These are phyloP conservation scores for Sporisorium graminicola DNA, from an alignment of 1,284 basidiomycete species.

Conservation along the genomic window DNA sequence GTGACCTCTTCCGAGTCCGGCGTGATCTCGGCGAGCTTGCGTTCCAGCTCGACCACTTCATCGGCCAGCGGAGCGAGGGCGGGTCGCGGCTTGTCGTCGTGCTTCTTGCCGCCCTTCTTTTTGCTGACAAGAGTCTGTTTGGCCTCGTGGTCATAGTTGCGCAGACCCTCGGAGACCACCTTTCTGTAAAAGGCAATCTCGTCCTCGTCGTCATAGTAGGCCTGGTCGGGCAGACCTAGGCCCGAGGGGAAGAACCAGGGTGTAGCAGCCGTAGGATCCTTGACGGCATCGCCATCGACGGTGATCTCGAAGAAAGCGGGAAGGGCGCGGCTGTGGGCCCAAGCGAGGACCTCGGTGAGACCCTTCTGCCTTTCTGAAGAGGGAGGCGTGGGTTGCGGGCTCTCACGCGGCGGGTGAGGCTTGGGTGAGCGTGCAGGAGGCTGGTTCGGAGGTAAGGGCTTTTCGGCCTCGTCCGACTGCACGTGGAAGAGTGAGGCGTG, in stretches of 20 bases:
- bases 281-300: conserved; percentile 88
- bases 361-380: conserved; percentile 71
- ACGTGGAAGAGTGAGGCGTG: conserved; percentile 74
- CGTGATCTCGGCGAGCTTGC: conserved; percentile 82
- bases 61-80: conserved; percentile 76
- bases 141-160: conserved; percentile 74
- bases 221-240: conserved; percentile 90
- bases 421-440: conserved; percentile 55
- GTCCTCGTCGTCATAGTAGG: conserved; percentile 87
- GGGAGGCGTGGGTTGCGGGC: conserved; percentile 51
- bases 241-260: conserved; percentile 87
- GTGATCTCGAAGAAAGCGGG: conserved; percentile 81
- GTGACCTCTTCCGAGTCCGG: conserved; percentile 74
- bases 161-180: conserved; percentile 79
- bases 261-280: conserved; percentile 87
- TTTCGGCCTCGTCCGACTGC: conserved; percentile 72
- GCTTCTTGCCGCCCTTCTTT: conserved; percentile 73
- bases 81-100: conserved; percentile 72
- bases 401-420: conserved; percentile 51
- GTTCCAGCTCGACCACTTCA: conserved; percentile 84
- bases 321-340: conserved; percentile 80
- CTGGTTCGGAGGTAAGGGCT: conserved; percentile 53
- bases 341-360: conserved; percentile 83
- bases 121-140: conserved; percentile 53
- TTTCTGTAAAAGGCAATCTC: conserved; percentile 80